Evolutionary conservation across 2,329 filamentous ascomycete species (phyloP).

Genomic region (Coniochaeta hoffmannii): DNA sequence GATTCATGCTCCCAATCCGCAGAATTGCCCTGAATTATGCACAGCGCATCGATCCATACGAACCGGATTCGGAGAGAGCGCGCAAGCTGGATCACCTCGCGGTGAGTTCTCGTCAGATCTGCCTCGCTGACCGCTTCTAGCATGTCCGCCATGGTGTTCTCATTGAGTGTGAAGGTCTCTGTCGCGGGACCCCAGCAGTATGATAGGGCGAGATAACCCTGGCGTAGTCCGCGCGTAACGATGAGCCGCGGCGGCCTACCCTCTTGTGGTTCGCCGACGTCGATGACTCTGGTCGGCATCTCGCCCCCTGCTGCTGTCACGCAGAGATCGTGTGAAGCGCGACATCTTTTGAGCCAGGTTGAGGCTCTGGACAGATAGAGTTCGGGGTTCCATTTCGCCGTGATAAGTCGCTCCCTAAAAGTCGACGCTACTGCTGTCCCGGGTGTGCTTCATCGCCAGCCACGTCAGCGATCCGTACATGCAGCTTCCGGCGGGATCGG

Average conservation of each 20-base stretch:
- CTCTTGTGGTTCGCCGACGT: no score
- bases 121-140: not conserved
- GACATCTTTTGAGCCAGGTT: no score
- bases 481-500: not conserved
- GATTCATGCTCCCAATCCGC: constrained; percentile 10
- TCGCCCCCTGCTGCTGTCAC: no score
- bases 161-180: not conserved
- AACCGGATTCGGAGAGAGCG: constrained; percentile 2
- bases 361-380: no score
- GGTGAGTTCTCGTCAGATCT: not conserved
- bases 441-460: not conserved
- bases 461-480: not conserved
- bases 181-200: not conserved
- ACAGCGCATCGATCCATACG: constrained; percentile 7
- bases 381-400: no score
- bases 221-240: no score
- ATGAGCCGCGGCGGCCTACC: no score
- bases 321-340: no score
- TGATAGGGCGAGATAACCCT: not conserved
- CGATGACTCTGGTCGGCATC: no score
- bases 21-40: constrained; percentile 10
- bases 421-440: not conserved
- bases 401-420: not conserved
- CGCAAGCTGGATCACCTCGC: not conserved
- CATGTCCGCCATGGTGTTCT: not conserved